These are phyloP conservation scores for Monosporozyma yasuniensis DNA, from an alignment of 805 yeast genomes.

Conservation along the genomic window DNA sequence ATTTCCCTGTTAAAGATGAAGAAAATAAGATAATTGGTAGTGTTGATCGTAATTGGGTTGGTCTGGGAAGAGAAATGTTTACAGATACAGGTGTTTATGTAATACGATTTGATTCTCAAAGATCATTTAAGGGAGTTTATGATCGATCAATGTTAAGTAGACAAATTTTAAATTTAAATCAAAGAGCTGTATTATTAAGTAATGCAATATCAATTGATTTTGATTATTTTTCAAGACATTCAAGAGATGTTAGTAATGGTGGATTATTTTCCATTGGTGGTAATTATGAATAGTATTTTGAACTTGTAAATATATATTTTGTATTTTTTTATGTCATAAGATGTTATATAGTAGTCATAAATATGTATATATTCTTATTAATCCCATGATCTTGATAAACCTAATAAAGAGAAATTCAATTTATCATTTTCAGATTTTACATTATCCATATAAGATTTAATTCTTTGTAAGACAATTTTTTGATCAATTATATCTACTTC, in stretches of 20 bases:
- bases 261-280: slow-evolving; percentile 24
- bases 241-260: slow-evolving; percentile 48
- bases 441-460: slow-evolving; percentile 56
- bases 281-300: slow-evolving; percentile 16
- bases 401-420: slow-evolving; percentile 67
- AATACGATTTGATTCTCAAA: slow-evolving; percentile 65
- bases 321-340: too few relatives aligned
- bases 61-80: slow-evolving; percentile 82
- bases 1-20: slow-evolving; percentile 66
- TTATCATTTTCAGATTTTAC: slow-evolving; percentile 48
- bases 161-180: slow-evolving; percentile 53
- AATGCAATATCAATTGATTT: slow-evolving; percentile 89
- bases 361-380: slow-evolving; percentile 1
- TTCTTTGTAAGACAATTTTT: slow-evolving; percentile 40
- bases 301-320: not conserved
- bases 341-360: too few relatives aligned
- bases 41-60: slow-evolving; percentile 92
- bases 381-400: slow-evolving; percentile 40
- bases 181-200: slow-evolving; percentile 78
- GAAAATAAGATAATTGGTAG: slow-evolving; percentile 54
- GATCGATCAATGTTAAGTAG: slow-evolving; percentile 32
- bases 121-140: slow-evolving; percentile 53
- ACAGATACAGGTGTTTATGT: slow-evolving; percentile 94
- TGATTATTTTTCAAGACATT: slow-evolving; percentile 93
- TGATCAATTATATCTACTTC: slow-evolving; percentile 46